These are phyloP conservation scores for Juncus effusus DNA, from an alignment of 176 grass and related monocot genomes.

Conservation along the genomic window DNA sequence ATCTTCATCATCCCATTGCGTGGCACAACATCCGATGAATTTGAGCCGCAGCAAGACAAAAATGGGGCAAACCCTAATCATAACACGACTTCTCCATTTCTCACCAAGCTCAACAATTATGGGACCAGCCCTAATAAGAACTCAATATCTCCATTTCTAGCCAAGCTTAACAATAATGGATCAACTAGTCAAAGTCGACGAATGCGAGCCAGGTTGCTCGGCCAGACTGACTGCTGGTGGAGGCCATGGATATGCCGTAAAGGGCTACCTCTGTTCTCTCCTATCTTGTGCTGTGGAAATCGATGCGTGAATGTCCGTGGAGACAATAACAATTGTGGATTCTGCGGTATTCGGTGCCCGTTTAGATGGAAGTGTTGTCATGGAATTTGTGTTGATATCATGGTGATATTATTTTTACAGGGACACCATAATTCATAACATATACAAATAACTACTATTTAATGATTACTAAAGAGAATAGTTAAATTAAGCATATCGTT, in stretches of 20 bases:
- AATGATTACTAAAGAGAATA: no score
- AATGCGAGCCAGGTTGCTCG: not conserved
- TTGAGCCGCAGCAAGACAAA: not conserved
- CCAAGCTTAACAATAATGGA: no score
- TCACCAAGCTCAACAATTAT: not conserved
- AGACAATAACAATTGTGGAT: constrained; percentile 26
- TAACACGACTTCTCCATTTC: constrained; percentile 8
- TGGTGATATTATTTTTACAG: constrained; percentile 19
- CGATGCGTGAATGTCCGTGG: constrained; percentile 18
- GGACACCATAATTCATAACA: not conserved
- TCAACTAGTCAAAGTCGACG: not conserved
- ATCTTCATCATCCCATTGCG: not conserved
- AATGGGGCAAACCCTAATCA: constrained; percentile 5
- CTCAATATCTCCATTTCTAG: no score
- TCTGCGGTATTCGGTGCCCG: constrained; percentile 27
- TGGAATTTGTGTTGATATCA: constrained; percentile 27
- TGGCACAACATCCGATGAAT: constrained; percentile 9
- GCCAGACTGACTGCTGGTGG: not conserved
- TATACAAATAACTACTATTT: no score
- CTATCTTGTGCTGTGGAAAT: constrained; percentile 26
- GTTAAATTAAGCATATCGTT: no score
- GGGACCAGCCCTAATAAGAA: not conserved
- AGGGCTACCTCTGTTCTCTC: not conserved
- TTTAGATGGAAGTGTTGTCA: constrained; percentile 29
- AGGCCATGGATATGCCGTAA: constrained; percentile 30